Conservation (phyloP, 805 yeast genomes). For the Metschnikowia aberdeeniae region DNA sequence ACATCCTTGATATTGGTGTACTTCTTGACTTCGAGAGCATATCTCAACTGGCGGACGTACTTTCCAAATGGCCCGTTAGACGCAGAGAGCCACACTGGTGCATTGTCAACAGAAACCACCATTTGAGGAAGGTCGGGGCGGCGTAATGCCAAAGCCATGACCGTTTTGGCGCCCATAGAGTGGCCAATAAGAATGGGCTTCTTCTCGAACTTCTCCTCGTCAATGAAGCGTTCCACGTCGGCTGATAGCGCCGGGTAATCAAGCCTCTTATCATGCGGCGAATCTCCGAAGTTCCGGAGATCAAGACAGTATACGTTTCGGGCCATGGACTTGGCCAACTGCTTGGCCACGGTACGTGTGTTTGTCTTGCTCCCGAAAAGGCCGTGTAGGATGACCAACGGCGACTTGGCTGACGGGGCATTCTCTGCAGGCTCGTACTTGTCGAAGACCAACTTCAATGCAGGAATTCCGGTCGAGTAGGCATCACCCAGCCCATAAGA, state of each 20-base stretch:
- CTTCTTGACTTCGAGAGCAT: constrained; percentile 47
- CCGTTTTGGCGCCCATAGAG: constrained; percentile 93
- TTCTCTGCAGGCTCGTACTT: constrained; percentile 25
- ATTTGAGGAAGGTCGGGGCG: constrained; percentile 57
- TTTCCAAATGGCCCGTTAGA: constrained; percentile 56
- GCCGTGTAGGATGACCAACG: constrained; percentile 82
- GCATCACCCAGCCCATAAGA: constrained; percentile 28
- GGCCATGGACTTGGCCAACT: constrained; percentile 42
- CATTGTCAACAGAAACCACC: constrained; percentile 80
- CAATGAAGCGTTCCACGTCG: constrained; percentile 75
- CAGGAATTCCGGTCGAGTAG: constrained; percentile 33
- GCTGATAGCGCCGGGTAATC: constrained; percentile 80
- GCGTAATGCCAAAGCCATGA: constrained; percentile 78
- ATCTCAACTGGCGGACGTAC: constrained; percentile 61
- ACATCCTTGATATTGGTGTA: constrained; percentile 61
- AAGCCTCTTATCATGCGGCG: constrained; percentile 70
- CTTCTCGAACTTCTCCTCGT: constrained; percentile 28
- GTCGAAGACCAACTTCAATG: constrained; percentile 57
- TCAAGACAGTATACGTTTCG: constrained; percentile 70
- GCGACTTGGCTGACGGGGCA: constrained; percentile 38
- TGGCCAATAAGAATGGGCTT: constrained; percentile 72
- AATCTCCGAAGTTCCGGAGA: constrained; percentile 87
- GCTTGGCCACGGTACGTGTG: constrained; percentile 73
- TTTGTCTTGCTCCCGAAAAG: constrained; percentile 82
- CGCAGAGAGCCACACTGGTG: constrained; percentile 64